phyloP scores from a whole-genome alignment of 2,329 filamentous ascomycete species.

The Hymenoscyphus salicellus region DNA sequence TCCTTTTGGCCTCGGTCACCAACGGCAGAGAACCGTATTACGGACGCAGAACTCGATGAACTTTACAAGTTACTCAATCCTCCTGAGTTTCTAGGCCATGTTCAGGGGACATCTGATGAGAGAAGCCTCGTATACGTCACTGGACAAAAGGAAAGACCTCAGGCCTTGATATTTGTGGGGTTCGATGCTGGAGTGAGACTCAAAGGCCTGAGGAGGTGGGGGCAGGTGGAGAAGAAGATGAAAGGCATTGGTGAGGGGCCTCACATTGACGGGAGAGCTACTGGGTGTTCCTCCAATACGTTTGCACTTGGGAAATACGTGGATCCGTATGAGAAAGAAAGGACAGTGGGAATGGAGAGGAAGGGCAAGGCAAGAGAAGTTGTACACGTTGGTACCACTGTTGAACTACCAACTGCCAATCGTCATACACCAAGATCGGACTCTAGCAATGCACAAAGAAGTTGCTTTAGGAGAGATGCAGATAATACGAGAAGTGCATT shows the following conservation, averaged over 20 bases:
- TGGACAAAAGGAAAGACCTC: slow-evolving; percentile 28
- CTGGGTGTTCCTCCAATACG: slow-evolving; percentile 8
- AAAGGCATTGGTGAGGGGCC: slow-evolving; percentile 30
- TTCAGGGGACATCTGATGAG: slow-evolving; percentile 47
- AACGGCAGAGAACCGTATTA: slow-evolving; percentile 9
- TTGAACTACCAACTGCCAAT: not conserved
- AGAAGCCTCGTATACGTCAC: slow-evolving; percentile 46
- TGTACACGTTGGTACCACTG: not conserved
- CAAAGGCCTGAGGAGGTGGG: slow-evolving; percentile 30
- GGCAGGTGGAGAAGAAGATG: slow-evolving; percentile 16
- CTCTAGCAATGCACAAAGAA: not conserved
- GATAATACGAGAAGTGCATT: not conserved
- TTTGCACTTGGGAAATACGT: slow-evolving; percentile 6
- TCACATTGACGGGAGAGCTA: slow-evolving; percentile 30
- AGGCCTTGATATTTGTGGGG: slow-evolving; percentile 43
- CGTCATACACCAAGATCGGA: not conserved
- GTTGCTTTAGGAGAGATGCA: not conserved
- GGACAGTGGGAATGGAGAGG: slow-evolving; percentile 23
- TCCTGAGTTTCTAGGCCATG: slow-evolving; percentile 35
- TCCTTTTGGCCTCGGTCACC: slow-evolving; percentile 39
- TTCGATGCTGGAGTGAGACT: slow-evolving; percentile 44
- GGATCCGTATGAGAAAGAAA: slow-evolving; percentile 23
- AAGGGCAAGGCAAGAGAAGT: slow-evolving; percentile 26
- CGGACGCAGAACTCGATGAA: slow-evolving; percentile 34
- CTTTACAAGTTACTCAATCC: slow-evolving; percentile 44